phyloP scores from a whole-genome alignment of 2,329 filamentous ascomycete genomes.

The Elsinoe necatrix region DNA sequence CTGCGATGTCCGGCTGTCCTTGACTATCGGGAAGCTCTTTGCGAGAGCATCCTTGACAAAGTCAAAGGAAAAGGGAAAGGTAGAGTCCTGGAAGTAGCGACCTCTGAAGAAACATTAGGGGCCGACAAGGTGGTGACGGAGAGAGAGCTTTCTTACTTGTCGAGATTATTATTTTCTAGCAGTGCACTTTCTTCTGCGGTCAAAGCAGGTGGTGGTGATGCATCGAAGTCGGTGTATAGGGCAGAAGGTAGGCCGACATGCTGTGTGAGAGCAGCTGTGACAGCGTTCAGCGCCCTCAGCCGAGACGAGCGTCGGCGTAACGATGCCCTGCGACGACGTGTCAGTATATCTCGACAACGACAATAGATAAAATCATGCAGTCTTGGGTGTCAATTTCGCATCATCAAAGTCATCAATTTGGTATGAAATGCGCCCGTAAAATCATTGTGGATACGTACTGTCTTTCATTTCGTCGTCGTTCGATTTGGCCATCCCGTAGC shows the following conservation, averaged over 20 bases:
- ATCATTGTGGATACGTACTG: conserved; percentile 32
- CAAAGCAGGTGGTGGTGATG: conserved; percentile 28
- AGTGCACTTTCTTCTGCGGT: conserved; percentile 45
- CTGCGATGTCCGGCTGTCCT: neutral
- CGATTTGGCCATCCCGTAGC: conserved; percentile 34
- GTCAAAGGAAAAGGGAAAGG: conserved; percentile 34
- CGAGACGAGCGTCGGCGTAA: conserved; percentile 83
- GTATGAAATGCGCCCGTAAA: conserved; percentile 28
- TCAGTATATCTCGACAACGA: conserved; percentile 32
- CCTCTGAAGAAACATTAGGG: conserved; percentile 38
- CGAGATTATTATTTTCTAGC: conserved; percentile 49
- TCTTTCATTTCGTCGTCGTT: conserved; percentile 36
- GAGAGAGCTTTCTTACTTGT: conserved; percentile 41
- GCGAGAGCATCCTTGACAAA: conserved; percentile 16
- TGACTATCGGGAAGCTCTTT: neutral
- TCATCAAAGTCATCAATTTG: conserved; percentile 23
- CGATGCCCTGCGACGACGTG: conserved; percentile 34
- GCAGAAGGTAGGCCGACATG: conserved; percentile 17
- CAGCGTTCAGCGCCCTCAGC: conserved; percentile 74
- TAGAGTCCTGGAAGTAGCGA: conserved; percentile 48
- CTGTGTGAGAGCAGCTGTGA: conserved; percentile 56
- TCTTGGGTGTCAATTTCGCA: conserved; percentile 37
- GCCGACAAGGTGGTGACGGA: conserved; percentile 13
- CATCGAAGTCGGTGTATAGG: conserved; percentile 47
- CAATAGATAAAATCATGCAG: conserved; percentile 29